phyloP scores from a whole-genome alignment of 371 early-diverging fungal genomes.

The Umbelopsis sp. region DNA sequence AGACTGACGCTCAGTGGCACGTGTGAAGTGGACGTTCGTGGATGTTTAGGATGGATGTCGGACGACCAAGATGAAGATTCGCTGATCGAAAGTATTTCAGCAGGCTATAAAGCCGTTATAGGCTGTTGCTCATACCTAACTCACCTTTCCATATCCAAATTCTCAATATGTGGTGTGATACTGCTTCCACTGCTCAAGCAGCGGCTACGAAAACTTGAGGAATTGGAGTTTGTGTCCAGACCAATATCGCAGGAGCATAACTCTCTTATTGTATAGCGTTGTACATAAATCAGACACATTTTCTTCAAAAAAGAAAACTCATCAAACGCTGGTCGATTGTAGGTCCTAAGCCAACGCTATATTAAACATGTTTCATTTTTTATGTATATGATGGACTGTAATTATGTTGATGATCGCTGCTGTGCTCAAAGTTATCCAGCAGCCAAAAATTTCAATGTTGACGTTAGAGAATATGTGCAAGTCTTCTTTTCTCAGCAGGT shows the following conservation, averaged over 20 bases:
- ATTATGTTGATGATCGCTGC: no score
- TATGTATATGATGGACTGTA: neutral
- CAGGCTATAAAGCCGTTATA: neutral
- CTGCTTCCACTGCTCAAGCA: neutral
- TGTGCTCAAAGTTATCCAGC: neutral
- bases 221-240: slow-evolving; percentile 3
- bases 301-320: no score
- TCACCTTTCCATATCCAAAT: slow-evolving; percentile 1
- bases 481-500: neutral
- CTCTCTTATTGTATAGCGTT: no score
- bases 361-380: no score
- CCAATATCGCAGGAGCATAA: neutral
- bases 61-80: neutral
- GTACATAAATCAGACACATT: no score
- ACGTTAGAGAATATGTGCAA: slow-evolving; percentile 1
- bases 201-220: neutral
- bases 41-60: neutral
- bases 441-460: slow-evolving; percentile 16
- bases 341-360: no score
- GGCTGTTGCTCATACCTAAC: neutral
- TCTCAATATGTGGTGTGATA: neutral
- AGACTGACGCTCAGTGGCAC: neutral
- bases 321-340: no score
- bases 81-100: neutral
- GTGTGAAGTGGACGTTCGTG: neutral